Conservation (phyloP, 1,139 yeast species). For the Diutina rugosa region DNA sequence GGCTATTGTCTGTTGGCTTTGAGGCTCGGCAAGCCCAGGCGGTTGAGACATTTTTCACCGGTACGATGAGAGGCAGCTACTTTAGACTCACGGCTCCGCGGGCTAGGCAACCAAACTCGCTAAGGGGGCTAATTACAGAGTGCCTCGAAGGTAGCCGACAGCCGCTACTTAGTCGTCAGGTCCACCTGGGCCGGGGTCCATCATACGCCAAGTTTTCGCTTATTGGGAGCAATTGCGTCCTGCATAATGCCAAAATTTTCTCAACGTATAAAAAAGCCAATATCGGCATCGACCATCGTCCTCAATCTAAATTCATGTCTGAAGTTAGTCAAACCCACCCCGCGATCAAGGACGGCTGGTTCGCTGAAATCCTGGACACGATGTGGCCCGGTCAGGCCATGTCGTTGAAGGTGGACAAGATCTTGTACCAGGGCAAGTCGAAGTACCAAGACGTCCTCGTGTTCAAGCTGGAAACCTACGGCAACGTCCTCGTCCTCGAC, state of each 20-base stretch:
- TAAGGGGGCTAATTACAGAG: no score
- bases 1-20: background rate
- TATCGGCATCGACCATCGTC: background rate
- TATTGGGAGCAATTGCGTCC: background rate
- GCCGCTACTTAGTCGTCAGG: background rate
- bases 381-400: conserved; percentile 97
- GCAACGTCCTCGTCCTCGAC: conserved; percentile 84
- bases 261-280: background rate
- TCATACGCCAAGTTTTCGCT: background rate
- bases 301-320: background rate
- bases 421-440: conserved; percentile 69
- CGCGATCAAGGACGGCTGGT: conserved; percentile 72
- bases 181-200: background rate
- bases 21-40: background rate
- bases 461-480: conserved; percentile 77
- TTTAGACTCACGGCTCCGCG: no score
- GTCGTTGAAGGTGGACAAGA: conserved; percentile 70
- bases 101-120: no score
- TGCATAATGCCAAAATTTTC: background rate
- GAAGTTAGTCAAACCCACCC: conserved; percentile 34
- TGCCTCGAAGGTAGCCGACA: no score
- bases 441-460: conserved; percentile 79
- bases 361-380: conserved; percentile 74
- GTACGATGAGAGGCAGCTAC: background rate
- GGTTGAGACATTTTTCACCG: background rate